Percentiles rank a stretch among this genome's conserved stretches.
phyloP scores from a whole-genome alignment of 1,284 basidiomycete species.

The Austroboletus novae-zelandiae region DNA sequence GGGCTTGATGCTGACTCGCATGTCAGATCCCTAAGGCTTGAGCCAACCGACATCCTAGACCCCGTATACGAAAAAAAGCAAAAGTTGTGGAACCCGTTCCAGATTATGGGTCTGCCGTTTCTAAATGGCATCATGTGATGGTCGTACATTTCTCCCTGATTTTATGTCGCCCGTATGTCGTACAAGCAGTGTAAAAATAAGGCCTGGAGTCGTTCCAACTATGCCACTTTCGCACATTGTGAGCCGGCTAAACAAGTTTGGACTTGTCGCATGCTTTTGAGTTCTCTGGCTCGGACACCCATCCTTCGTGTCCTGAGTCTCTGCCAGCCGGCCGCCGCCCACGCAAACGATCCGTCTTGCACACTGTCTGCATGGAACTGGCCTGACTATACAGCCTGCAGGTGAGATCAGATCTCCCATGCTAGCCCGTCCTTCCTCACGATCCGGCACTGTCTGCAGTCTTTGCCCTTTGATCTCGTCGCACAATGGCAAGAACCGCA shows the following conservation, averaged over 20 bases:
- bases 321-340: not conserved
- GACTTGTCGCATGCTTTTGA: conserved; percentile 3
- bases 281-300: conserved; percentile 18
- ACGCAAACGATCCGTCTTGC: too few species aligned
- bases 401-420: conserved; percentile 19
- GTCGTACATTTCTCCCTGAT: not conserved
- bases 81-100: not conserved
- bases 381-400: conserved; percentile 8
- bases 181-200: not conserved
- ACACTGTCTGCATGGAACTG: conserved; percentile 27
- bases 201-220: not conserved
- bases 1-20: conserved; percentile 7
- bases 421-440: not conserved
- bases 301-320: conserved; percentile 11
- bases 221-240: conserved; percentile 33
- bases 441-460: not conserved
- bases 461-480: conserved; percentile 16
- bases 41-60: conserved; percentile 30
- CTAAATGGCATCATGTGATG: conserved; percentile 22
- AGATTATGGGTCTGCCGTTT: conserved; percentile 6
- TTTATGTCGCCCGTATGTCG: not conserved
- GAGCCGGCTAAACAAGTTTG: not conserved
- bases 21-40: conserved; percentile 23
- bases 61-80: conserved; percentile 2
- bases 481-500: conserved; percentile 67